Base-by-base conservation (phyloP, 495 filamentous ascomycete species). In the Pseudotulostoma volvatum region DNA sequence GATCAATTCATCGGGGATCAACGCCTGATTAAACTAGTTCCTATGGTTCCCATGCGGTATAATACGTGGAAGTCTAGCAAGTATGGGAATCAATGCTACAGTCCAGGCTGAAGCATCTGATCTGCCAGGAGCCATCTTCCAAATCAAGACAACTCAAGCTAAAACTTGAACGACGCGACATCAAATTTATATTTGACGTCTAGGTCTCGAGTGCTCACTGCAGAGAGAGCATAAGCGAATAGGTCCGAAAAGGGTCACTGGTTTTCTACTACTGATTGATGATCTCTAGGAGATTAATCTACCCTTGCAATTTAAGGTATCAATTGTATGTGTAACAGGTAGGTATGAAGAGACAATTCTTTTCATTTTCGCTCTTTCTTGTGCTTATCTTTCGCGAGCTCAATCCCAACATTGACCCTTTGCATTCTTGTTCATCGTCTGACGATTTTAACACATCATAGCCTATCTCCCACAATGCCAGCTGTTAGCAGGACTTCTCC, bases 1-100 rank as follows among this genome's bases (percentile, higher is more conserved):
- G 3, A 8, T n/a, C n/a, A 15, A 15, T 2, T 19, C 2, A 18
- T 25, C 25, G 7, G 13, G 34, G n/a, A n/a, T 37, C 11, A 11
- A 35, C 3, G 20, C 33, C 48, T 54, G 37, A 56, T 37, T 9
- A 32, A 9, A 47, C 18, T 39, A 88, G 83, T 94, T 87, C 55
- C 70, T 97, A 9, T 94, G 80, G 77, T 93, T 95, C 54, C 90
- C 90, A 3, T 88, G 84, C 48, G 90, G 90, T 41, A 66, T 97
- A 14, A 79, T 97, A 34, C 69, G 88, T 31, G 90, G 90, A 37
- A 83, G 84, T 23, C 64, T 97, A 15, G 79, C 86, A 7, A 85
- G 78, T 37, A 68, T 97, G 69, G 88, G 90, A 11, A 86, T 97
- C 42, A 73, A 80, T 46, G 87, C 88, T 3, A 87, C 76, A 0